phyloP scores from a whole-genome alignment of 495 filamentous ascomycete species.

The Lasiosphaeria hispida region DNA sequence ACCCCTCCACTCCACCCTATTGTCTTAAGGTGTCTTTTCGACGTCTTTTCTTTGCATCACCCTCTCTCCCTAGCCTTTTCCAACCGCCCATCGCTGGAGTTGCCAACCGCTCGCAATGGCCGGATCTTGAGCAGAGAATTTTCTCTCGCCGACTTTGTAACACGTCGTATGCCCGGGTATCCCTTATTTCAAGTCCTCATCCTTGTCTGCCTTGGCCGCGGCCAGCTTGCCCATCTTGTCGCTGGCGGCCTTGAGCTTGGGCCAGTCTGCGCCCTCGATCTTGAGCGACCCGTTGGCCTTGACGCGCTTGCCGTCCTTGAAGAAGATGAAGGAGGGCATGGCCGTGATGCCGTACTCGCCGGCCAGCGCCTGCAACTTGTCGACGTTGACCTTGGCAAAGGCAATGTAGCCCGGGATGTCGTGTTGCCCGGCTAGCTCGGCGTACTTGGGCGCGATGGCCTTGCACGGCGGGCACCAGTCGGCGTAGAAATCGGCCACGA shows the following conservation, averaged over 20 bases:
- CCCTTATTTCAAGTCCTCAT: constrained; percentile 15
- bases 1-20: too few relatives aligned
- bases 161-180: not conserved
- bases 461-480: constrained; percentile 72
- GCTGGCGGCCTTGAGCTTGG: constrained; percentile 19
- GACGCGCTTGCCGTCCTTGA: constrained; percentile 70
- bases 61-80: too few relatives aligned
- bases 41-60: too few relatives aligned
- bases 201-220: constrained; percentile 27
- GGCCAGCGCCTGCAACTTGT: constrained; percentile 50
- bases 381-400: constrained; percentile 62
- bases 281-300: constrained; percentile 58
- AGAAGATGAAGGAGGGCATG: constrained; percentile 87
- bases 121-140: not conserved
- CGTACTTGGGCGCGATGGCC: constrained; percentile 59
- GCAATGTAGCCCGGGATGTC: constrained; percentile 47
- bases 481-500: constrained; percentile 56
- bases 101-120: too few relatives aligned
- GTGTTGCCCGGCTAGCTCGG: constrained; percentile 48
- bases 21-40: too few relatives aligned
- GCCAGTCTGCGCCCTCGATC: constrained; percentile 29
- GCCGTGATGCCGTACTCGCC: constrained; percentile 50
- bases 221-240: constrained; percentile 32
- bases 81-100: too few relatives aligned
- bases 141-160: too few relatives aligned